These are phyloP conservation scores for Cicer cuneatum DNA, from an alignment of 306 rosid genomes.

Conservation along the genomic window DNA sequence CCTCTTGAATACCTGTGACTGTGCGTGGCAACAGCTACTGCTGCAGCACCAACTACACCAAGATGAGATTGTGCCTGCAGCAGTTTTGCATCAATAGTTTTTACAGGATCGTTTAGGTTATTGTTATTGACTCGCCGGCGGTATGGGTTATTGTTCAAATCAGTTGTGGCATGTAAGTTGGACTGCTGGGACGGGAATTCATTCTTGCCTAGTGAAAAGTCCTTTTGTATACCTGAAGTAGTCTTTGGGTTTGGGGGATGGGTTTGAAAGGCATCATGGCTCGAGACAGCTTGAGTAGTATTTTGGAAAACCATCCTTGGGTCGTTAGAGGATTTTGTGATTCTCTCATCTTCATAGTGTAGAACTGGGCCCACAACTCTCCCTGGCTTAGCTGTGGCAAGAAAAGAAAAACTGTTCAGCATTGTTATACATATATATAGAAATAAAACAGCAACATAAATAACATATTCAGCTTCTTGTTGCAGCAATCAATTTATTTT, in stretches of 20 bases:
- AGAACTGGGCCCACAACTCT: constrained; percentile 68
- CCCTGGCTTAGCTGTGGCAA: constrained; percentile 64
- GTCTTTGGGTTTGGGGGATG: constrained; percentile 47
- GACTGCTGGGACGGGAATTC: constrained; percentile 43
- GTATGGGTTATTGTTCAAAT: constrained; percentile 56
- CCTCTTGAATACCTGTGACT: constrained; percentile 59
- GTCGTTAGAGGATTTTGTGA: constrained; percentile 44
- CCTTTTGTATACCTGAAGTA: constrained; percentile 43
- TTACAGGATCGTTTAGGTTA: constrained; percentile 42
- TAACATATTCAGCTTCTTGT: constrained; percentile 19
- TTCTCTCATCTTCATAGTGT: constrained; percentile 57
- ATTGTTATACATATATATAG: neutral
- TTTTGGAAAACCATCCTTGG: constrained; percentile 53
- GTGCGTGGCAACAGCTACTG: constrained; percentile 62
- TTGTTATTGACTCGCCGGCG: constrained; percentile 47
- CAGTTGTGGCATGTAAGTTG: constrained; percentile 40
- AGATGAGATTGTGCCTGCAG: constrained; percentile 62
- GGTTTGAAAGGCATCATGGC: constrained; percentile 46
- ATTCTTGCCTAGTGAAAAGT: constrained; percentile 46
- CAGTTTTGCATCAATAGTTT: constrained; percentile 49
- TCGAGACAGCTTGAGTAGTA: constrained; percentile 46
- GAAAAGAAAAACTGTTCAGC: constrained; percentile 18
- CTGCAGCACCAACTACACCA: constrained; percentile 62
- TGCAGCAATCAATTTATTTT: neutral
- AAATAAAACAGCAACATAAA: constrained; percentile 21